A percentile compares a stretch with the other conserved stretches of the same genome.
Evolutionary conservation across 1,284 basidiomycete species (phyloP).

Genomic region (Paramarasmius palmivorus): DNA sequence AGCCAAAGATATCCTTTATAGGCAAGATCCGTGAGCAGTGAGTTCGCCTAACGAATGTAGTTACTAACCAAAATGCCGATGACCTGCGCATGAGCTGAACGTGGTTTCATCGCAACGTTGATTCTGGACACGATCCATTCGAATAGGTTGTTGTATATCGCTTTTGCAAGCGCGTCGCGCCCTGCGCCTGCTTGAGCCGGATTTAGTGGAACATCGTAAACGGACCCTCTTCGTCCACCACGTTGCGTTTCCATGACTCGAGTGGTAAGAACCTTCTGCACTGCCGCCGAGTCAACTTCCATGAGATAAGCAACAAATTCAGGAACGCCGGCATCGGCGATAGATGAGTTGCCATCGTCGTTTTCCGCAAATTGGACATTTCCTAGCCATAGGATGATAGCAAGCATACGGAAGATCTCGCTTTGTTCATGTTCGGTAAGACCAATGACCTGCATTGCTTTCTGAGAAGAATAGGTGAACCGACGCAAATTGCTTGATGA

Average conservation of each 20-base stretch:
- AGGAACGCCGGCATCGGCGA: conserved; percentile 86
- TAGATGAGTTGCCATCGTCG: conserved; percentile 86
- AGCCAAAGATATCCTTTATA: conserved; percentile 98
- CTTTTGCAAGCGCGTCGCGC: conserved; percentile 92
- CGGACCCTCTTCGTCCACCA: conserved; percentile 89
- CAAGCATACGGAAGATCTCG: conserved; percentile 93
- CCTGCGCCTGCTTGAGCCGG: conserved; percentile 88
- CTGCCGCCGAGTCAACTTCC: conserved; percentile 78
- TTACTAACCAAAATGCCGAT: conserved; percentile 86
- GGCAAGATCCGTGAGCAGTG: conserved; percentile 2
- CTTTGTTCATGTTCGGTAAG: conserved; percentile 83
- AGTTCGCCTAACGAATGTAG: background rate
- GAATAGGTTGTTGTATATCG: conserved; percentile 98
- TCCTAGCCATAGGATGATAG: conserved; percentile 93
- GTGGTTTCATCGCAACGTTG: conserved; percentile 95
- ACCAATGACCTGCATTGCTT: conserved; percentile 94
- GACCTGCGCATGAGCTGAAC: conserved; percentile 74
- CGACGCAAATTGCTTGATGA: background rate
- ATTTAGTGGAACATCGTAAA: conserved; percentile 97
- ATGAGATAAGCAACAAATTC: conserved; percentile 96
- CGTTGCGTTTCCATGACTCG: conserved; percentile 92
- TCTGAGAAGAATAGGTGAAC: conserved; percentile 43
- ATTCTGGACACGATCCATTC: conserved; percentile 99
- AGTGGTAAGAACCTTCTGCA: conserved; percentile 87
- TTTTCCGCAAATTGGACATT: conserved; percentile 91